These are phyloP conservation scores for Arthrobotrys musiformis DNA, from an alignment of 2,329 filamentous ascomycete genomes.

Conservation along the genomic window DNA sequence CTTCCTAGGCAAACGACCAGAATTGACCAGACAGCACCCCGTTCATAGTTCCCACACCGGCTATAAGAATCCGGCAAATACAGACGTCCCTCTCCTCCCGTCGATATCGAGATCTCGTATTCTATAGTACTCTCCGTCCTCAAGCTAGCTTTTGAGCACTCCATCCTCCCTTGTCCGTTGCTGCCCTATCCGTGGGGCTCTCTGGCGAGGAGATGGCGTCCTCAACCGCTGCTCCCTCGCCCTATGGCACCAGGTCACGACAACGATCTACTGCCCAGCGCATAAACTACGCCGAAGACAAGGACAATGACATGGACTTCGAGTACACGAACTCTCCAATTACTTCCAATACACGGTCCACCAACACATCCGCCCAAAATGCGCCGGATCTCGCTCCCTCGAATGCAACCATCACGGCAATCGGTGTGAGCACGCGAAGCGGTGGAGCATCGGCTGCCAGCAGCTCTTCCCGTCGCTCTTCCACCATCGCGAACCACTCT, in stretches of 20 bases:
- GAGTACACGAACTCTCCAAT: conserved; percentile 71
- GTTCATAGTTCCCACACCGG: conserved; percentile 55
- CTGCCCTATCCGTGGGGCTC: conserved; percentile 43
- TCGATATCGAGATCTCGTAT: background rate
- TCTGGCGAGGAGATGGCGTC: conserved; percentile 60
- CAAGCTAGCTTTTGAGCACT: conserved; percentile 22
- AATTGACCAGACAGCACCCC: conserved; percentile 51
- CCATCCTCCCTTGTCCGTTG: conserved; percentile 7
- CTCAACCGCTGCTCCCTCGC: conserved; percentile 70
- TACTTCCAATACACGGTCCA: conserved; percentile 58
- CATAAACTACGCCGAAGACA: conserved; percentile 94
- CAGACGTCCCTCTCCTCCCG: background rate
- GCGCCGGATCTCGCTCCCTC: conserved; percentile 70
- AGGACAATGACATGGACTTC: conserved; percentile 88
- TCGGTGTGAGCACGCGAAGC: conserved; percentile 56
- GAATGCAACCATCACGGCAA: conserved; percentile 63
- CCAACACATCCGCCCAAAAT: conserved; percentile 62
- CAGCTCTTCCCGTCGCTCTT: conserved; percentile 62
- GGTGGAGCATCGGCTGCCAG: conserved; percentile 46
- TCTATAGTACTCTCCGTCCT: background rate
- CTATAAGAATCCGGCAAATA: conserved; percentile 44
- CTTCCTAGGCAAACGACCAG: conserved; percentile 52
- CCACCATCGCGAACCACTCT: conserved; percentile 57
- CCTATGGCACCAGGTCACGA: conserved; percentile 92
- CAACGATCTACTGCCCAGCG: conserved; percentile 83